Percentiles rank a stretch among this genome's conserved stretches.
phyloP scores from a whole-genome alignment of 352 stramenopile genomes.

The Peronosclerospora sorghi region DNA sequence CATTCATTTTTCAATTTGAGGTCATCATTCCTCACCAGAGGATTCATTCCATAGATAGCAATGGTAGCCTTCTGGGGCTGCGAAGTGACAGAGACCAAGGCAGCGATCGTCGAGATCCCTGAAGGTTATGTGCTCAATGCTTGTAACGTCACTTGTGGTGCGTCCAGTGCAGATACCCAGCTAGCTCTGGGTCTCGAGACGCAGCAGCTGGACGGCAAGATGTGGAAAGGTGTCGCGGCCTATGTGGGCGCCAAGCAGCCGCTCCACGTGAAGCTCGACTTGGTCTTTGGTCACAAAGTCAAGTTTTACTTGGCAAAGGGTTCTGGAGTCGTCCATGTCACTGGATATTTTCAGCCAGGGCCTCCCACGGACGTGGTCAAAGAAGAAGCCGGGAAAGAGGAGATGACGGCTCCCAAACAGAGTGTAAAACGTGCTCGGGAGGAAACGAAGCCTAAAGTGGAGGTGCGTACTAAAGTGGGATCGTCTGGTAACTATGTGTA shows the following conservation, averaged over 20 bases:
- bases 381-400: slow-evolving; percentile 2
- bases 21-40: slow-evolving; percentile 5
- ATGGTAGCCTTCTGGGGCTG: slow-evolving; percentile 51
- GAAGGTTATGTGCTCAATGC: slow-evolving; percentile 57
- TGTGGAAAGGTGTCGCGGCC: slow-evolving; percentile 56
- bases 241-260: slow-evolving; percentile 40
- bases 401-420: slow-evolving; percentile 19
- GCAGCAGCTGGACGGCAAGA: slow-evolving; percentile 43
- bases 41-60: slow-evolving; percentile 3
- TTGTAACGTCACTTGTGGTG: slow-evolving; percentile 32
- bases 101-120: slow-evolving; percentile 34
- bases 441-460: slow-evolving; percentile 17
- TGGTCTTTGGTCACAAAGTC: slow-evolving; percentile 64
- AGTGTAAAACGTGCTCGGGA: slow-evolving; percentile 61
- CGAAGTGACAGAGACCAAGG: slow-evolving; percentile 47
- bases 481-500: slow-evolving; percentile 6
- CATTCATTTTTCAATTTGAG: not conserved
- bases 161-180: slow-evolving; percentile 12
- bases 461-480: slow-evolving; percentile 55
- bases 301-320: slow-evolving; percentile 72
- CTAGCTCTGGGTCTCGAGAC: slow-evolving; percentile 52
- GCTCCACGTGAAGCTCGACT: slow-evolving; percentile 66
- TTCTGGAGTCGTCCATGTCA: slow-evolving; percentile 51
- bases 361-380: slow-evolving; percentile 32
- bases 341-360: slow-evolving; percentile 74